phyloP scores from a whole-genome alignment of 1,139 yeast genomes.

The Zygosaccharomyces sapae region DNA sequence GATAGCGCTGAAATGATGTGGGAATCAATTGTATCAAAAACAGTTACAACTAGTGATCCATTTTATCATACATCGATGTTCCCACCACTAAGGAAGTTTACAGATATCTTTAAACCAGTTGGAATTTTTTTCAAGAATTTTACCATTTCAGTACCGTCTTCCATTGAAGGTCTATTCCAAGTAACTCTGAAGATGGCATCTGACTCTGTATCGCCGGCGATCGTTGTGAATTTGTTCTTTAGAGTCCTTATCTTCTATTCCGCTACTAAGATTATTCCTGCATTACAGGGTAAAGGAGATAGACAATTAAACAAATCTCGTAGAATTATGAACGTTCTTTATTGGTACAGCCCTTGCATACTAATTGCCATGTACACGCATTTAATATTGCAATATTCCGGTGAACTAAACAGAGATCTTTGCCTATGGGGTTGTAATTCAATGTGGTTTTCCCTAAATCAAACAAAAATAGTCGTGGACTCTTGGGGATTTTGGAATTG shows the following conservation, averaged over 20 bases:
- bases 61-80: slow-evolving; percentile 26
- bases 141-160: slow-evolving; percentile 44
- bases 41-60: slow-evolving; percentile 21
- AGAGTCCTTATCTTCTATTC: slow-evolving; percentile 85
- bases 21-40: slow-evolving; percentile 24
- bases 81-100: slow-evolving; percentile 23
- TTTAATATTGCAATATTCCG: slow-evolving; percentile 82
- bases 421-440: slow-evolving; percentile 53
- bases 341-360: slow-evolving; percentile 89
- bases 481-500: slow-evolving; percentile 97
- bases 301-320: slow-evolving; percentile 36
- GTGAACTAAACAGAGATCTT: slow-evolving; percentile 58
- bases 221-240: slow-evolving; percentile 74
- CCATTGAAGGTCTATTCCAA: slow-evolving; percentile 47
- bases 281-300: slow-evolving; percentile 44
- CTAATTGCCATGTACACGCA: slow-evolving; percentile 94
- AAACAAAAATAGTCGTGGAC: slow-evolving; percentile 47
- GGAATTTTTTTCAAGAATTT: slow-evolving; percentile 44
- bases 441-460: slow-evolving; percentile 18
- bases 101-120: slow-evolving; percentile 40
- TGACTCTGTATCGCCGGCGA: slow-evolving; percentile 75
- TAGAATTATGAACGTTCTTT: slow-evolving; percentile 54
- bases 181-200: slow-evolving; percentile 63
- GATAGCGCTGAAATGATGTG: slow-evolving; percentile 29
- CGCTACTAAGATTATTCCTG: slow-evolving; percentile 93